Conservation (phyloP, 331 rosid genomes). For the Malus hybrid region DNA sequence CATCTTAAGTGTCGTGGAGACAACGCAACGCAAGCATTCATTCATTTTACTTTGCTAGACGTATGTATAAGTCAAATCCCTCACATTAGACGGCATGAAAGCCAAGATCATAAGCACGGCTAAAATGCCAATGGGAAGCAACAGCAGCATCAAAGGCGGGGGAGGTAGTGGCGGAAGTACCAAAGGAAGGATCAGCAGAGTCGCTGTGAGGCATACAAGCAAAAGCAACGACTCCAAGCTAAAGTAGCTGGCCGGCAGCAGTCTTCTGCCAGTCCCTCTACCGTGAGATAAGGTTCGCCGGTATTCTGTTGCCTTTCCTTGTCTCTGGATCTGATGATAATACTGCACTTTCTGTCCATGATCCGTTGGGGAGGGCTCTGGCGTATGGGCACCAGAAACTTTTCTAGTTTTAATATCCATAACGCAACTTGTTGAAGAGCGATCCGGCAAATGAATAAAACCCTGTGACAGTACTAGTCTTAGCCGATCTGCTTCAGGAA, state of each 20-base stretch:
- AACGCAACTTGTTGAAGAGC: constrained; percentile 1
- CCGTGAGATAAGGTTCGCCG: constrained; percentile 27
- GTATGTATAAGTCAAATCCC: constrained; percentile 29
- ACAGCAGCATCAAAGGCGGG: constrained; percentile 38
- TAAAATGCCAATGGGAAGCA: constrained; percentile 39
- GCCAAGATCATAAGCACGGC: constrained; percentile 34
- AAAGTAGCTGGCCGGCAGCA: constrained; percentile 26
- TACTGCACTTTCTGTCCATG: constrained; percentile 1
- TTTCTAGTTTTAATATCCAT: constrained; percentile 7
- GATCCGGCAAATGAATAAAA: constrained; percentile 2
- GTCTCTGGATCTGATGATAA: not conserved
- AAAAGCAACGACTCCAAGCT: constrained; percentile 41
- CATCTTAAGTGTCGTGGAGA: not conserved
- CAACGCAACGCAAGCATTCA: too few relatives aligned
- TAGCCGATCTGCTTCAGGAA: constrained; percentile 11
- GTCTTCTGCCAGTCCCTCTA: constrained; percentile 27
- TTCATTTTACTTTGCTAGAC: constrained; percentile 2
- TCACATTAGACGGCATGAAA: constrained; percentile 43
- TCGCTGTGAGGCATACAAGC: constrained; percentile 31
- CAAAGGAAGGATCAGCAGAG: constrained; percentile 40
- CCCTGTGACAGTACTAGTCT: not conserved
- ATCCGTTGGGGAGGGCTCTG: not conserved
- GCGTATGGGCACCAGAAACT: not conserved
- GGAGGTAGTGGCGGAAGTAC: constrained; percentile 50
- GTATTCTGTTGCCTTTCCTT: constrained; percentile 14